Conservation (phyloP, 805 yeast genomes). For the Debaryomyces prosopidis region DNA sequence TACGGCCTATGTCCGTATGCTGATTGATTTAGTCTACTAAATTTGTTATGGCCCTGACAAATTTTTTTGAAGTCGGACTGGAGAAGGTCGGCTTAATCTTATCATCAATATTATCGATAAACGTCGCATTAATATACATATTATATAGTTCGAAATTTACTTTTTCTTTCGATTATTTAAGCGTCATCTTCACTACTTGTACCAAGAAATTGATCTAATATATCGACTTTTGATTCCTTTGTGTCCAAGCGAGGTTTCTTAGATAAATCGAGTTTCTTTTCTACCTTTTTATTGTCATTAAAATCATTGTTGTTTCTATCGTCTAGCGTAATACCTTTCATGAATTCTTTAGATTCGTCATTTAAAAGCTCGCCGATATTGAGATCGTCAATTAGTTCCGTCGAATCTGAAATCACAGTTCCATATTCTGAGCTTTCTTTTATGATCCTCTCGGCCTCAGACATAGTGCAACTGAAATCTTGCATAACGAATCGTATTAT, state of each 20-base stretch:
- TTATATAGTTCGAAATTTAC: too few relatives aligned
- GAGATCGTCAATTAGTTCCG: slow-evolving; percentile 30
- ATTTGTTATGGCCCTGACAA: too few relatives aligned
- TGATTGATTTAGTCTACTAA: too few relatives aligned
- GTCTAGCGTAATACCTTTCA: slow-evolving; percentile 6
- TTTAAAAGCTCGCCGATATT: slow-evolving; percentile 11
- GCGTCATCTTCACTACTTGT: neutral
- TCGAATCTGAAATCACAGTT: slow-evolving; percentile 28
- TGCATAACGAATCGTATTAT: slow-evolving; percentile 50
- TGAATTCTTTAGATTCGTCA: slow-evolving; percentile 9
- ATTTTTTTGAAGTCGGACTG: too few relatives aligned
- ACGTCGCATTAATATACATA: too few relatives aligned
- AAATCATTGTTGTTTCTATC: neutral
- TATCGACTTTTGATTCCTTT: neutral
- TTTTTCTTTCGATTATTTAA: too few relatives aligned
- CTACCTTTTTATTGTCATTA: neutral
- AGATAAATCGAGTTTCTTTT: neutral
- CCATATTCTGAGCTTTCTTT: slow-evolving; percentile 52
- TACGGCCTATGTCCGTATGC: too few relatives aligned
- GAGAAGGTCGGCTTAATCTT: too few relatives aligned
- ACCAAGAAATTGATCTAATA: neutral
- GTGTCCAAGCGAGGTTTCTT: neutral
- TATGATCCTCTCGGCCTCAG: slow-evolving; percentile 48
- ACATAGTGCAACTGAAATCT: slow-evolving; percentile 40
- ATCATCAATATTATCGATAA: too few relatives aligned